These are phyloP conservation scores for Cucurbita maxima DNA, from an alignment of 306 rosid species.

Conservation along the genomic window DNA sequence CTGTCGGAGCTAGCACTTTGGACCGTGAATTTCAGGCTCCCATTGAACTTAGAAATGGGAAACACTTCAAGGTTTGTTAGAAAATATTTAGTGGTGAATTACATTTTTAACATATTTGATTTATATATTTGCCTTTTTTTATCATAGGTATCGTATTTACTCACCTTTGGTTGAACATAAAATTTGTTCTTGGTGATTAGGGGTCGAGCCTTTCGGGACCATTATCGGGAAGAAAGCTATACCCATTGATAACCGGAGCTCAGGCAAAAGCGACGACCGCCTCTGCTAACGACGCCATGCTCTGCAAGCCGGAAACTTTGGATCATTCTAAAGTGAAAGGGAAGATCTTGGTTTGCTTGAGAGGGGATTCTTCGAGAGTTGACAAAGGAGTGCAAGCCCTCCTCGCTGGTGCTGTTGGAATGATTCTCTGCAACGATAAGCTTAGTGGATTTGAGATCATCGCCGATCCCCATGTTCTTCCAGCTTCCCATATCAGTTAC, in stretches of 20 bases:
- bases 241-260: slow-evolving; percentile 37
- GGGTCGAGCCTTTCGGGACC: slow-evolving; percentile 37
- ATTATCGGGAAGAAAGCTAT: slow-evolving; percentile 23
- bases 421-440: slow-evolving; percentile 52
- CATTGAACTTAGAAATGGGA: too few species aligned
- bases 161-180: too few species aligned
- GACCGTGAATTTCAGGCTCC: too few species aligned
- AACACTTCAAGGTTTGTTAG: too few species aligned
- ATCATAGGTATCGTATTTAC: too few species aligned
- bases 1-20: too few species aligned
- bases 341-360: slow-evolving; percentile 42
- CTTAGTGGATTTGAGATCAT: slow-evolving; percentile 13
- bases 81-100: too few species aligned
- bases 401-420: slow-evolving; percentile 56
- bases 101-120: too few species aligned
- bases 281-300: slow-evolving; percentile 13
- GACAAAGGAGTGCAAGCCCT: slow-evolving; percentile 37
- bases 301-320: slow-evolving; percentile 26
- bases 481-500: too few species aligned
- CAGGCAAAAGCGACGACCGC: slow-evolving; percentile 20
- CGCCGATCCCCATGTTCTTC: neutral
- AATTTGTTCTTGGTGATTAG: slow-evolving; percentile 5
- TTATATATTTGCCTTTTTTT: too few species aligned
- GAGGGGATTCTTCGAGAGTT: slow-evolving; percentile 26
- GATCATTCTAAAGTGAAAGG: slow-evolving; percentile 45